Conservation (phyloP, 352 stramenopile genomes). For the Lagenidium giganteum region DNA sequence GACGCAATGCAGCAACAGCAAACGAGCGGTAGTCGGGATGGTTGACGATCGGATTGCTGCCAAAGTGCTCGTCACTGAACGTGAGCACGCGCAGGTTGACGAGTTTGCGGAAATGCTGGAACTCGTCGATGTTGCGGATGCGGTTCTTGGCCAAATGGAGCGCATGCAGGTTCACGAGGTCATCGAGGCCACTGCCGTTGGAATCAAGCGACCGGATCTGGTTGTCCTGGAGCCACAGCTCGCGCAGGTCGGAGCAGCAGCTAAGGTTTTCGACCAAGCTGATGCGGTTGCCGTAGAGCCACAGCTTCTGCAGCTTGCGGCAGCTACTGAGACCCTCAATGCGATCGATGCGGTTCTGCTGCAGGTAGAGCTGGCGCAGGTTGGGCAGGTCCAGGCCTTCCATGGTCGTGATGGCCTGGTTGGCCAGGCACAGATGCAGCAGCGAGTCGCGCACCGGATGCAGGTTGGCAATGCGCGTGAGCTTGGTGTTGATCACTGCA, state of each 20-base stretch:
- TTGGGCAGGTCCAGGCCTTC: constrained; percentile 51
- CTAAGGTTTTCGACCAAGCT: constrained; percentile 51
- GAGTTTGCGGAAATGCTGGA: constrained; percentile 52
- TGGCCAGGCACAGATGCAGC: constrained; percentile 69
- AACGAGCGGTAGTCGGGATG: constrained; percentile 71
- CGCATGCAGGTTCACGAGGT: constrained; percentile 64
- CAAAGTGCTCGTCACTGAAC: constrained; percentile 83
- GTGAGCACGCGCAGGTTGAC: constrained; percentile 48
- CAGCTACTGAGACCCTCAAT: constrained; percentile 76
- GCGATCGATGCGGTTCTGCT: constrained; percentile 71
- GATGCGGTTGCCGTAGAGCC: constrained; percentile 76
- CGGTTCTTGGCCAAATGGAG: constrained; percentile 74
- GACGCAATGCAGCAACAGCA: constrained; percentile 56
- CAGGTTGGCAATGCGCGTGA: constrained; percentile 46
- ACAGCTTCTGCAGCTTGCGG: constrained; percentile 66
- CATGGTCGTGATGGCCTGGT: constrained; percentile 60
- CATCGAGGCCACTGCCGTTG: constrained; percentile 35
- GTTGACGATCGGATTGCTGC: constrained; percentile 61
- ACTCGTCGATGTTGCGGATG: constrained; percentile 62
- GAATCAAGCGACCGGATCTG: constrained; percentile 32
- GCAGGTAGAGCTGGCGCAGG: constrained; percentile 67
- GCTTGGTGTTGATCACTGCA: constrained; percentile 68
- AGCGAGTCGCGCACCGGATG: constrained; percentile 52
- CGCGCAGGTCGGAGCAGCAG: constrained; percentile 59
- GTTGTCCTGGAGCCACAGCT: constrained; percentile 87